Base-by-base conservation (phyloP, 495 filamentous ascomycete species). In the Neurospora hispaniola region DNA sequence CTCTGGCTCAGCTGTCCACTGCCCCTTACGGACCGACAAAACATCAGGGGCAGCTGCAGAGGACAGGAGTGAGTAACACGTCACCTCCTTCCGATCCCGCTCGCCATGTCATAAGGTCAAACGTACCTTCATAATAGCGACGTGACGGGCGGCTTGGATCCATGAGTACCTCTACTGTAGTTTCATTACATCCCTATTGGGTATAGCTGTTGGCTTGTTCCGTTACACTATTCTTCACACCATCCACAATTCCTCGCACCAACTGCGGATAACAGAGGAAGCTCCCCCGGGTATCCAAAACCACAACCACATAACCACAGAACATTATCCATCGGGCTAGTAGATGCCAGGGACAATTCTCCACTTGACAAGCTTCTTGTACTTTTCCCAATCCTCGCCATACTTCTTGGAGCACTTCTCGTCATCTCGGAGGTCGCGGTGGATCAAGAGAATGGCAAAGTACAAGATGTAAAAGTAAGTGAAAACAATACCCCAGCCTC, bases 381-480 rank as follows among this genome's bases (percentile, higher is more conserved):
- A 99, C 81, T 89, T 89, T 76, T 92, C 90, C 95, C 96, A 99
- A 76, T 98, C 94, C 75, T 89, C 88, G 14, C 96, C 96, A 80
- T 99, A 98, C 86, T 98, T 98, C 77, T 85, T 86, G 75, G 86
- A 83, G 83, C 96, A 99, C 86, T 97, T 97, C 80, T 93, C 91
- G 75, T 98, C 96, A 77, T 98, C 96, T 75, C 95, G 87, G 73
- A 89, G 84, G 78, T 97, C 93, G n/a, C 96, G 91, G 79, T 99
- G 96, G 71, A 99, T 83, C 16, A 98, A 86, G 73, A 99, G 82
- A 38, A 97, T 81, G 1, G 91, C 94, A 83, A 98, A 99, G 83
- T 98, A 99, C 16, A 96, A 73, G 71, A 99, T 83, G 83, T 96
- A 98, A 80, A 99, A 98, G 84, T 98, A 98, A 0, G 95, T 97